phyloP scores from a whole-genome alignment of 306 rosid genomes.

The Boehmeria nivea region DNA sequence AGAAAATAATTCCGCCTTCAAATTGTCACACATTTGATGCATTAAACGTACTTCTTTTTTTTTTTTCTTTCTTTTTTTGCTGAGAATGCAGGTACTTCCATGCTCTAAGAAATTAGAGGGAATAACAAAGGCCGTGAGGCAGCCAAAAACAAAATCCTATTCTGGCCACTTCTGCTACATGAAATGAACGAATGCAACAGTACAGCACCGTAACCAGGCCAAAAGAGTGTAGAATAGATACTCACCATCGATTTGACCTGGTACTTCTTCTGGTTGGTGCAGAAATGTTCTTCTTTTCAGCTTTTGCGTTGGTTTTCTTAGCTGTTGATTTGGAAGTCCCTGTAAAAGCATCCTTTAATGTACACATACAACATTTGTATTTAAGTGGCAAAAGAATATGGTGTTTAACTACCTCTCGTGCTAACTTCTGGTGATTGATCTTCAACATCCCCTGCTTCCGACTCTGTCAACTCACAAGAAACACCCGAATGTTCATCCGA shows the following conservation, averaged over 20 bases:
- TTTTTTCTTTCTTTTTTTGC: too few species aligned
- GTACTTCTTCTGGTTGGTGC: constrained; percentile 29
- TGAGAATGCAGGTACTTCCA: too few species aligned
- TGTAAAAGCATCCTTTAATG: background rate
- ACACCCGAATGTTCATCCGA: constrained; percentile 36
- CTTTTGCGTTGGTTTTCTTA: constrained; percentile 43
- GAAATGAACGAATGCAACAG: too few species aligned
- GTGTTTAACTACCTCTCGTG: constrained; percentile 35
- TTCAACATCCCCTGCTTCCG: constrained; percentile 35
- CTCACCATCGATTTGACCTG: constrained; percentile 43
- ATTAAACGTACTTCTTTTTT: too few species aligned
- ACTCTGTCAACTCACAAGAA: constrained; percentile 48
- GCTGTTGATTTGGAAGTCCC: constrained; percentile 25
- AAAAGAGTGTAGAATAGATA: background rate
- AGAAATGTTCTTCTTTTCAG: constrained; percentile 25
- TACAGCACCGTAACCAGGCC: background rate
- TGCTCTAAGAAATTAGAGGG: background rate
- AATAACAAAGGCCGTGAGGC: background rate
- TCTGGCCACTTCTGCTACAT: background rate
- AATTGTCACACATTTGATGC: too few species aligned
- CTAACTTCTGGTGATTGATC: constrained; percentile 40
- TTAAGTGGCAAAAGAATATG: background rate
- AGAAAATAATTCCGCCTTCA: too few species aligned
- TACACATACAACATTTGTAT: background rate
- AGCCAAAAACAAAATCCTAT: background rate